phyloP scores from a whole-genome alignment of 441 rosid species.

The Pelargonium myrrhifolium region DNA sequence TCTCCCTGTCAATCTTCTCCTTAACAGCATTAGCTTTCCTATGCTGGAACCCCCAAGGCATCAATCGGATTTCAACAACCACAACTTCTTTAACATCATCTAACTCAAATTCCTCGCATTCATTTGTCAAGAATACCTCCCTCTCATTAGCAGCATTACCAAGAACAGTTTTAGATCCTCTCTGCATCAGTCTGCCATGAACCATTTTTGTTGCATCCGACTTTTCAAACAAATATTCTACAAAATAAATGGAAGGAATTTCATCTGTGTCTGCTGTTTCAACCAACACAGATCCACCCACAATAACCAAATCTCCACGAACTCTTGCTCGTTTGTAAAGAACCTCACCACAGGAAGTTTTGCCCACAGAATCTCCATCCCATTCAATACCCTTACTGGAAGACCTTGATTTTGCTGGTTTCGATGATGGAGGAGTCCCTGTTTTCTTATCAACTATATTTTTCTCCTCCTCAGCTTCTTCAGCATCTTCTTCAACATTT shows the following conservation, averaged over 20 bases:
- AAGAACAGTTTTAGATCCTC: conserved; percentile 62
- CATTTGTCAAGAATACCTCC: conserved; percentile 58
- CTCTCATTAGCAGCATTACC: conserved; percentile 63
- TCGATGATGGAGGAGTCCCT: conserved; percentile 26
- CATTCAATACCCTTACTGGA: conserved; percentile 38
- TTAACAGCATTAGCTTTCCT: conserved; percentile 23
- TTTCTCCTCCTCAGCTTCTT: conserved; percentile 27
- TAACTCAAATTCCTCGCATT: conserved; percentile 47
- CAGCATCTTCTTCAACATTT: conserved; percentile 25
- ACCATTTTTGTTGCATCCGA: conserved; percentile 47
- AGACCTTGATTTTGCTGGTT: conserved; percentile 24
- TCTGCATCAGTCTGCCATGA: conserved; percentile 60
- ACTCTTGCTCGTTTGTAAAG: conserved; percentile 47
- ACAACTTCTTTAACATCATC: conserved; percentile 41
- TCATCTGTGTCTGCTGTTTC: conserved; percentile 39
- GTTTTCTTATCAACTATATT: conserved; percentile 21
- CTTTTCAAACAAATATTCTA: conserved; percentile 73
- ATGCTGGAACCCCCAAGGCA: conserved; percentile 70
- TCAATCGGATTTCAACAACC: conserved; percentile 36
- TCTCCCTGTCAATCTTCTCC: conserved; percentile 15
- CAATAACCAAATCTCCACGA: conserved; percentile 40
- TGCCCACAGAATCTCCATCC: conserved; percentile 44
- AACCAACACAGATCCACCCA: conserved; percentile 46
- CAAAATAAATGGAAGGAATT: conserved; percentile 44
- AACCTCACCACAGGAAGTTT: conserved; percentile 41